Evolutionary conservation across 345 rosid genomes (phyloP).

Genomic region (Gossypium raimondii): DNA sequence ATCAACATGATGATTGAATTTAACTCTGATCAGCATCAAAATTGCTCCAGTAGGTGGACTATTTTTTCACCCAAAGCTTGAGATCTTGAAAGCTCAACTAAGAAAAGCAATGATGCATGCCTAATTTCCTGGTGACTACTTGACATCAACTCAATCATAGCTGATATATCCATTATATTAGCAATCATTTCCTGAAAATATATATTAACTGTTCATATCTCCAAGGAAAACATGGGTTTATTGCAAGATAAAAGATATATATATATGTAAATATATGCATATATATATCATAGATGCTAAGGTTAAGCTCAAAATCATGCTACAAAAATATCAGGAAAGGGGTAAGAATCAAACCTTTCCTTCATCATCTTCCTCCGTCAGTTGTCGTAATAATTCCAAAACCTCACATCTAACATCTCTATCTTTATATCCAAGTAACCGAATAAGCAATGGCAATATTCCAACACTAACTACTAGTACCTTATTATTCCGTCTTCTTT

Average conservation of each 20-base stretch:
- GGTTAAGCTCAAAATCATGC: not conserved
- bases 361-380: conserved; percentile 51
- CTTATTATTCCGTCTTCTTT: conserved; percentile 44
- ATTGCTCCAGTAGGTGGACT: conserved; percentile 64
- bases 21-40: conserved; percentile 64
- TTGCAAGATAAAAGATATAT: too few species aligned
- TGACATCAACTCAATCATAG: conserved; percentile 51
- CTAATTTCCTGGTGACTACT: conserved; percentile 56
- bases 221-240: too few species aligned
- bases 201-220: not conserved
- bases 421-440: conserved; percentile 44
- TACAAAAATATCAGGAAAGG: conserved; percentile 6
- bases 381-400: conserved; percentile 43
- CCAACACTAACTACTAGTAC: conserved; percentile 47
- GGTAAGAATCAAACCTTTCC: conserved; percentile 50
- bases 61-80: conserved; percentile 45
- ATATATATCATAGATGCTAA: not conserved
- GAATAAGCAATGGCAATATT: conserved; percentile 52
- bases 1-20: conserved; percentile 46
- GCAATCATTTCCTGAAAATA: conserved; percentile 60
- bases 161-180: conserved; percentile 36
- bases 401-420: conserved; percentile 51
- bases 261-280: too few species aligned
- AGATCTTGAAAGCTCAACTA: conserved; percentile 71
- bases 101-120: conserved; percentile 47